These are phyloP conservation scores for Theobroma cacao DNA, from an alignment of 345 rosid genomes.

Conservation along the genomic window DNA sequence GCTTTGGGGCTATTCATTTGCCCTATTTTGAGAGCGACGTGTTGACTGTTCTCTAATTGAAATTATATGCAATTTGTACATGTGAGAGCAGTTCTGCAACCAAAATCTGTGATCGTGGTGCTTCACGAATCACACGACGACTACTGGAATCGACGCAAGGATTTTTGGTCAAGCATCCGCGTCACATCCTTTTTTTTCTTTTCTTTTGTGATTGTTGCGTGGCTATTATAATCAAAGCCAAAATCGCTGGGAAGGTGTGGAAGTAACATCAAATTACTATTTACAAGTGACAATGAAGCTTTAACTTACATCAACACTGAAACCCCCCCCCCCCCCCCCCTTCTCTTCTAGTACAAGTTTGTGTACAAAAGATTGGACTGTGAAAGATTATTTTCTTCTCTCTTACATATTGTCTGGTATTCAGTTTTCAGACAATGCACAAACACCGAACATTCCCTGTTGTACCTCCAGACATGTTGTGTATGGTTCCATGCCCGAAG, in stretches of 20 bases:
- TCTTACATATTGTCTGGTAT: no score
- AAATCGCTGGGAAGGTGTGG: neutral
- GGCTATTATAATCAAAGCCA: neutral
- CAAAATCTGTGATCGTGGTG: neutral
- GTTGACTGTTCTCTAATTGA: no score
- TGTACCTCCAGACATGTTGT: neutral
- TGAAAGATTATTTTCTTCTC: no score
- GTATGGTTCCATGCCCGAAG: neutral
- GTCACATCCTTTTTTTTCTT: neutral
- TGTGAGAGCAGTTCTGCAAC: neutral
- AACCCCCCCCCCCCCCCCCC: no score
- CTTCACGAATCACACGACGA: no score
- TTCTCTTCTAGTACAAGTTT: no score
- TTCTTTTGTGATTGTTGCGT: neutral
- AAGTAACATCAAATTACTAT: neutral
- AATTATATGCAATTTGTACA: neutral
- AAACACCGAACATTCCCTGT: neutral
- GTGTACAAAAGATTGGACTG: no score
- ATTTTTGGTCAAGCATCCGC: conserved; percentile 1
- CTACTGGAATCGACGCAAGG: neutral
- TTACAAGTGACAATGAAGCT: neutral
- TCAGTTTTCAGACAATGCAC: neutral
- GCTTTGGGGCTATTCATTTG: neutral
- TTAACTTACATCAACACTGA: neutral
- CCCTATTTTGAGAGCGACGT: neutral